Evolutionary conservation across 2,329 filamentous ascomycete genomes (phyloP).

Genomic region (Curvularia eragrostidis): DNA sequence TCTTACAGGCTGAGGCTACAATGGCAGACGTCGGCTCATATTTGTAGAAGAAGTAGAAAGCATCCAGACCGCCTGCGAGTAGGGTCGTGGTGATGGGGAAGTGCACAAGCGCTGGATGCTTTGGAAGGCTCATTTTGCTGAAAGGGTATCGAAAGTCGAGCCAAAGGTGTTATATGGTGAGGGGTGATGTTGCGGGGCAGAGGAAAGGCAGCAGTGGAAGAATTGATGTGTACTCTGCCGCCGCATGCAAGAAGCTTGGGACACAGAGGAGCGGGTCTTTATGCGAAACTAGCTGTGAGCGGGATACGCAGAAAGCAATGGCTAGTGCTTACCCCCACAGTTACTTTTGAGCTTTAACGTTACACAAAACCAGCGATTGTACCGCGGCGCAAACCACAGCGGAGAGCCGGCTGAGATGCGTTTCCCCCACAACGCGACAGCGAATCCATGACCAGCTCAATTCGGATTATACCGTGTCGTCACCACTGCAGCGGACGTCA

Average conservation of each 20-base stretch:
- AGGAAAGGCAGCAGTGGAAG: neutral
- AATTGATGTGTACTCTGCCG: neutral
- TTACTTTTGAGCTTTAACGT: neutral
- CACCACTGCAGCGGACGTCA: constrained; percentile 8
- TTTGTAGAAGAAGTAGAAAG: constrained; percentile 44
- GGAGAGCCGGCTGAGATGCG: constrained; percentile 11
- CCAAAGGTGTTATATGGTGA: neutral
- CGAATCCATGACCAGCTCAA: neutral
- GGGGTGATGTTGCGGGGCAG: neutral
- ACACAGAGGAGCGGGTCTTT: neutral
- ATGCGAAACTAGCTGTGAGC: neutral
- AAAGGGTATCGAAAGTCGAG: neutral
- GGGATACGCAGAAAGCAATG: neutral
- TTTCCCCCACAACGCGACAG: neutral
- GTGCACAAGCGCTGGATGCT: constrained; percentile 56
- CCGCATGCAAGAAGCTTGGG: neutral
- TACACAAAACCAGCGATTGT: neutral
- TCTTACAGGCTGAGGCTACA: constrained; percentile 38
- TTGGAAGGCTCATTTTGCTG: constrained; percentile 48
- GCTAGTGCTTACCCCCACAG: neutral
- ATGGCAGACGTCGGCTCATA: constrained; percentile 44
- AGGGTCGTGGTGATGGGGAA: constrained; percentile 57
- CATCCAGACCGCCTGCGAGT: constrained; percentile 53
- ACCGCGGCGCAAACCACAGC: neutral
- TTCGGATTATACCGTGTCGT: constrained; percentile 14